Evolutionary conservation across 2,329 filamentous ascomycete species (phyloP).

Genomic region (Aulographum hederae): DNA sequence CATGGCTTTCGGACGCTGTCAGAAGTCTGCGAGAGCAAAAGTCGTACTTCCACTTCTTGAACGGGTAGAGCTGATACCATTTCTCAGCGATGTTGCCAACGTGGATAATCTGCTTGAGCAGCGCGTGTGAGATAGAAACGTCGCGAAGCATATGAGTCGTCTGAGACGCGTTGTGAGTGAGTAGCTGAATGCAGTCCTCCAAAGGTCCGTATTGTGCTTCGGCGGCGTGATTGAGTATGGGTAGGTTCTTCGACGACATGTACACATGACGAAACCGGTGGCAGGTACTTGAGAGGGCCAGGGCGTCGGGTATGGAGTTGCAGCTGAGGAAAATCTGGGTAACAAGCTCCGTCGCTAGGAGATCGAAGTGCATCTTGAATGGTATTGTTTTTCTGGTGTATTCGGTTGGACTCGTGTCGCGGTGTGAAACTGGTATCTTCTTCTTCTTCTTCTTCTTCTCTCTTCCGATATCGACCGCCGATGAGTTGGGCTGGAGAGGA

Average conservation of each 20-base stretch:
- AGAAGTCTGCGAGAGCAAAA: constrained; percentile 36
- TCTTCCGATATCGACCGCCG: no score
- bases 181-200: constrained; percentile 37
- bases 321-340: constrained; percentile 37
- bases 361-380: constrained; percentile 20
- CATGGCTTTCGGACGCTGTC: constrained; percentile 28
- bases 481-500: no score
- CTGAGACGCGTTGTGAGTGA: constrained; percentile 42
- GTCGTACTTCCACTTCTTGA: constrained; percentile 43
- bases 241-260: constrained; percentile 32
- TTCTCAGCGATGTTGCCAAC: constrained; percentile 35
- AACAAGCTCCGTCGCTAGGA: constrained; percentile 39
- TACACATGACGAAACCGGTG: constrained; percentile 35
- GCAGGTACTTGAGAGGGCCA: constrained; percentile 35
- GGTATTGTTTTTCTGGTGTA: no score
- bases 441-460: no score
- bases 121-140: constrained; percentile 33
- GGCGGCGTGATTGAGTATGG: constrained; percentile 33
- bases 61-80: constrained; percentile 43
- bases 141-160: constrained; percentile 34
- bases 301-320: constrained; percentile 31
- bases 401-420: no score
- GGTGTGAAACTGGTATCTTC: no score
- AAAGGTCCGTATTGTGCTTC: constrained; percentile 40
- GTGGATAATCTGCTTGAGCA: constrained; percentile 36